These are phyloP conservation scores for Excoecaria cochinchinensis DNA, from an alignment of 345 rosid species.

Conservation along the genomic window DNA sequence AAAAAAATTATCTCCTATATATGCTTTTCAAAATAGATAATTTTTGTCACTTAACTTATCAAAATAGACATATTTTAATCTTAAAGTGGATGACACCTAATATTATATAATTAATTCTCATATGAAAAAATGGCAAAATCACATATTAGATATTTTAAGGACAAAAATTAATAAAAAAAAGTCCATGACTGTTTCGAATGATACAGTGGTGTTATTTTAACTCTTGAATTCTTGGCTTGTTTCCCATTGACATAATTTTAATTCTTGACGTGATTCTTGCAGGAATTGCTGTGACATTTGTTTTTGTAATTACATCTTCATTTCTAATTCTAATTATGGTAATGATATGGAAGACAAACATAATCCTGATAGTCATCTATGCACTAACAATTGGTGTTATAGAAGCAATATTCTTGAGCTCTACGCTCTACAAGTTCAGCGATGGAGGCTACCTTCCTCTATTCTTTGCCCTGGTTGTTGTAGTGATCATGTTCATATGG, in stretches of 20 bases:
- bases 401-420: slow-evolving; percentile 34
- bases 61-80: too few species aligned
- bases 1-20: too few species aligned
- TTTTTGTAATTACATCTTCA: slow-evolving; percentile 41
- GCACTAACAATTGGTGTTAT: slow-evolving; percentile 22
- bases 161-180: too few species aligned
- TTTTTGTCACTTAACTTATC: too few species aligned
- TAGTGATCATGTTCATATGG: slow-evolving; percentile 48
- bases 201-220: neutral
- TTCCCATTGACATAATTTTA: neutral
- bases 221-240: too few species aligned
- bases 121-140: too few species aligned
- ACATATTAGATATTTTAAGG: too few species aligned
- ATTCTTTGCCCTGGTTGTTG: slow-evolving; percentile 32
- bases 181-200: too few species aligned
- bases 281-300: slow-evolving; percentile 56
- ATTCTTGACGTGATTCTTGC: slow-evolving; percentile 1
- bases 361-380: slow-evolving; percentile 31
- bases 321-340: slow-evolving; percentile 50
- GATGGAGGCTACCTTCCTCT: slow-evolving; percentile 57
- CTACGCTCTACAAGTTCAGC: slow-evolving; percentile 45
- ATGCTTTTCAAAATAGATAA: too few species aligned
- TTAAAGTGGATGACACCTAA: too few species aligned
- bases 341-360: slow-evolving; percentile 49
- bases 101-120: too few species aligned